Base-by-base conservation (phyloP, 495 filamentous ascomycete genomes). In the Neurospora sp. region DNA sequence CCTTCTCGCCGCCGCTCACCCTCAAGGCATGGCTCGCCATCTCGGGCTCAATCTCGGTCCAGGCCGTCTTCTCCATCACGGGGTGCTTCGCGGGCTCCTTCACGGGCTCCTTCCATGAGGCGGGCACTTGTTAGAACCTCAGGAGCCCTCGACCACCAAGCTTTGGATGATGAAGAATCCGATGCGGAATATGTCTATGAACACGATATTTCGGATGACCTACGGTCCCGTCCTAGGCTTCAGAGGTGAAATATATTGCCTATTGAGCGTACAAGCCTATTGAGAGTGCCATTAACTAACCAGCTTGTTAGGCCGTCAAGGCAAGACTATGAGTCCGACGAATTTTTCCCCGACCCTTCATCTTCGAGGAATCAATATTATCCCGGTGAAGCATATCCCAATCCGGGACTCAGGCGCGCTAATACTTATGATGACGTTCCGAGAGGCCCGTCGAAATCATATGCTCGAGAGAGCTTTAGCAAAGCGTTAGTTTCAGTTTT, bases 321-420 rank as follows among this genome's bases (percentile, higher is more conserved):
- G 71, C 82, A 78, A 43, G 79, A 83, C 69, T 82, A 85, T 69
- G 80, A 84, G 17, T 83, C 81, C 13, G 82, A 85, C 39, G 74
- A 54, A 37, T 77, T 73, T 39, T 36, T 70, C 39, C 76, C 77
- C n/a, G 77, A 71, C 21, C 77, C 77, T 19, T 66, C 77, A 6
- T 76, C 77, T 15, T 73, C 74, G 7, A 66, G 54, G 31, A 66
- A 66, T 34, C 54, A 34, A 34, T 66, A 66, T 66, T 28, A 66
- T 15, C 6, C 54, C 15, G 13, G 54, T 66, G 54, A 66, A 31
- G 31, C 54, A 66, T 66, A 66, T 66, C 15, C 54, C 54, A 66
- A 66, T 34, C 54, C 54, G 54, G 28, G 54, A 66, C 28, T 66
- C 6, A 66, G 28, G 15, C 54, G 54, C 15, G 54, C 54, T 15